Conservation (phyloP, 2,329 filamentous ascomycete species). For the Diaporthe humulicola region DNA sequence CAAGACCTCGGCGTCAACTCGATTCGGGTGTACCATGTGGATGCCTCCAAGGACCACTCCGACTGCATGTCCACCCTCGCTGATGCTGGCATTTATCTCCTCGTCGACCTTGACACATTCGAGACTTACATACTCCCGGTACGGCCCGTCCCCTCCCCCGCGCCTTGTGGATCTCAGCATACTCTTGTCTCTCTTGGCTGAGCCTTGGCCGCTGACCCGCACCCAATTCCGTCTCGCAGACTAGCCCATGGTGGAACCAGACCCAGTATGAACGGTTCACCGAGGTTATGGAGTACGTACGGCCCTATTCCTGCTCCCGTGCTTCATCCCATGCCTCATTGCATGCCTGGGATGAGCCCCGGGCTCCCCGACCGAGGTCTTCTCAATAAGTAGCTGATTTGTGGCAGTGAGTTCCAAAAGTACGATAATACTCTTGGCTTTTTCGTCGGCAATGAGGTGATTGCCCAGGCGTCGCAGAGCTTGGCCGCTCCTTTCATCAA, state of each 20-base stretch:
- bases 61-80: slow-evolving; percentile 86
- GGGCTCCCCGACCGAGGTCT: not conserved
- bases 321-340: not conserved
- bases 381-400: not conserved
- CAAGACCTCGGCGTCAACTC: slow-evolving; percentile 84
- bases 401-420: slow-evolving; percentile 69
- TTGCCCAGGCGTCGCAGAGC: slow-evolving; percentile 72
- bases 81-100: slow-evolving; percentile 84
- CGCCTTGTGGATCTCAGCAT: slow-evolving; percentile 44
- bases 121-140: slow-evolving; percentile 76
- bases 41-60: slow-evolving; percentile 77
- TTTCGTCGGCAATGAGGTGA: slow-evolving; percentile 91
- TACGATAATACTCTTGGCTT: slow-evolving; percentile 88
- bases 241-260: slow-evolving; percentile 76
- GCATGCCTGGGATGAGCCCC: not conserved
- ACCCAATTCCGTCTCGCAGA: slow-evolving; percentile 16
- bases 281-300: slow-evolving; percentile 73
- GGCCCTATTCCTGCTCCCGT: not conserved
- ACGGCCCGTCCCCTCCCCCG: slow-evolving; percentile 25
- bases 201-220: slow-evolving; percentile 36
- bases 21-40: slow-evolving; percentile 91
- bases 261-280: slow-evolving; percentile 77
- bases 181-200: slow-evolving; percentile 13
- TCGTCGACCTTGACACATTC: slow-evolving; percentile 86
- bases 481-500: slow-evolving; percentile 85